Base-by-base conservation (phyloP, 2,329 filamentous ascomycete genomes). In the Furcasterigmium sp. region DNA sequence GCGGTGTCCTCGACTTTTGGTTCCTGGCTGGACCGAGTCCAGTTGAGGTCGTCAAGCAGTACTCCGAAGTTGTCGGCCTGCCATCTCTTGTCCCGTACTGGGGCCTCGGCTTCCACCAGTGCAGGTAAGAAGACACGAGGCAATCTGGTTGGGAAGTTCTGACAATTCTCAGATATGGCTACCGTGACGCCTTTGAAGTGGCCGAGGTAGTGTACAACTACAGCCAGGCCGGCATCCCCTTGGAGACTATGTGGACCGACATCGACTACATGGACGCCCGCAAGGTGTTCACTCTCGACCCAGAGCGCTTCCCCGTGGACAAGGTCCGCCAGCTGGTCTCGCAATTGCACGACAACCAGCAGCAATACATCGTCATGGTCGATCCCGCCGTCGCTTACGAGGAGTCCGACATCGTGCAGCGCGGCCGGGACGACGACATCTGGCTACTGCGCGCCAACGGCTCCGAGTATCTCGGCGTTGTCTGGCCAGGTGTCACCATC, bases 341-440 rank as follows among this genome's bases (percentile, higher is more conserved):
- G 28, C 77, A 84, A 18, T 72, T 93, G 0, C 85, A 90, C 54
- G 59, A 64, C 7, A 74, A 80, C 44, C 63, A 85, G 34, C 85
- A 89, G 57, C 75, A 85, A 37, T 87, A 87, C 50, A 75, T 88
- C 23, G 65, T 91, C 37, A 93, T 93, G 80, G 84, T 91, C 1
- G 87, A 93, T 51, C 84, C 84, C 3, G 79, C 80, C 2, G 69
- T 74, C 15, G 70, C 75, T 28, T 74, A 75, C 46, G 19, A 39
- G 14, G 69, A 79, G 49, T 71, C 67, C 45, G 59, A 63, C 0
- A 53, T 68, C 1, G 64, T 71, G 34, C 55, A 67, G 10, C 59
- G 60, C 3, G 72, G 72, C 6, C 57, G 69, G 4, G 55, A 52
- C 52, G 55, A 64, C 21, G 59, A 79, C 65, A 51, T 73, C 44